Conservation (phyloP, 768 basidiomycete genomes). For the Strobilomyces echinocephalus region DNA sequence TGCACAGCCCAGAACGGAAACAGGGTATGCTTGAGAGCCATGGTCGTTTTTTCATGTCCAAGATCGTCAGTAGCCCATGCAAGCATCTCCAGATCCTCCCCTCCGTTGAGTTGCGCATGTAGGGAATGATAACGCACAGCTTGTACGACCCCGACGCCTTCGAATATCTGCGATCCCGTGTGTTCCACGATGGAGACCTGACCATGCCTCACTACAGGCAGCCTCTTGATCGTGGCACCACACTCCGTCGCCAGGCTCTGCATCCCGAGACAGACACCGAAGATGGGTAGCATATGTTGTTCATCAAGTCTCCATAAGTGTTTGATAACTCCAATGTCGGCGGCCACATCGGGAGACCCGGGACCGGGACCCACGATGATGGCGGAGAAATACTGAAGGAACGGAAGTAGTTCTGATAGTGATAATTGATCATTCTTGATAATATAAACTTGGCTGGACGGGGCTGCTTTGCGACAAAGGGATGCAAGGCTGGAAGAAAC, state of each 20-base stretch:
- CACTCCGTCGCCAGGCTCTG: slow-evolving; percentile 68
- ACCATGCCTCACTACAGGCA: slow-evolving; percentile 73
- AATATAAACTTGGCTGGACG: slow-evolving; percentile 57
- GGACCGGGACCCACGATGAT: slow-evolving; percentile 77
- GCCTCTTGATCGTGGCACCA: slow-evolving; percentile 56
- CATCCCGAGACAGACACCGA: slow-evolving; percentile 80
- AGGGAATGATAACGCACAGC: slow-evolving; percentile 83
- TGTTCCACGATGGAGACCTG: slow-evolving; percentile 66
- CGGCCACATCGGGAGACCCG: slow-evolving; percentile 59
- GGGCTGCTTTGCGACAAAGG: slow-evolving; percentile 59
- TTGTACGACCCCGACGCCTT: slow-evolving; percentile 46
- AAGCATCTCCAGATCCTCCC: slow-evolving; percentile 54
- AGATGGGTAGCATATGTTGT: slow-evolving; percentile 56
- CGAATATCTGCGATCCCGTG: slow-evolving; percentile 54
- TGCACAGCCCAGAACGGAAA: slow-evolving; percentile 86
- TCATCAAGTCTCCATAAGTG: slow-evolving; percentile 65
- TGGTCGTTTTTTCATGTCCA: slow-evolving; percentile 66
- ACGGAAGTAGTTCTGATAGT: slow-evolving; percentile 45
- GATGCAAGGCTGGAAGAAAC: slow-evolving; percentile 56
- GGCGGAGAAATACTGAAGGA: slow-evolving; percentile 60
- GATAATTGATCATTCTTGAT: slow-evolving; percentile 67
- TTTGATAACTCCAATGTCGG: slow-evolving; percentile 65
- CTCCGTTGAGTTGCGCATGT: slow-evolving; percentile 47
- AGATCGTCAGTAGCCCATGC: slow-evolving; percentile 69
- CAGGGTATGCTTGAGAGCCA: slow-evolving; percentile 62